A percentile compares a stretch with the other conserved stretches of the same genome.
Evolutionary conservation across 345 rosid genomes (phyloP).

Genomic region (Acer campestre): DNA sequence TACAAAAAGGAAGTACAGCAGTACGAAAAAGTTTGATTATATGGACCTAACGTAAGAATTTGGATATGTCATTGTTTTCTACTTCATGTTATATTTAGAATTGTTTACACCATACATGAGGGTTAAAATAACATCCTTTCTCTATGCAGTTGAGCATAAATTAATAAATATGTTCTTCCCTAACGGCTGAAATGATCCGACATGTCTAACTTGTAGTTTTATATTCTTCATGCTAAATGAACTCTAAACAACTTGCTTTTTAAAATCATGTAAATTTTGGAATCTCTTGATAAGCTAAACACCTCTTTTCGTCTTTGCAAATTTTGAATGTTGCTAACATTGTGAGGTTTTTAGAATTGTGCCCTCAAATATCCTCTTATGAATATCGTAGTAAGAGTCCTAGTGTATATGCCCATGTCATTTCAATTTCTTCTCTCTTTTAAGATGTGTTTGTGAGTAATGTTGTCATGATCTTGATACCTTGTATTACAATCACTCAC

Average conservation of each 20-base stretch:
- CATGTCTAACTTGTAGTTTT: background rate
- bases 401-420: too few species aligned
- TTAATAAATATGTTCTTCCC: background rate
- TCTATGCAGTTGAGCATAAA: background rate
- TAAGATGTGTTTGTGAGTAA: too few species aligned
- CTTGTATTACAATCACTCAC: too few species aligned
- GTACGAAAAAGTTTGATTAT: conserved; percentile 52
- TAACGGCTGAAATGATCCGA: background rate
- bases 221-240: background rate
- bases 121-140: background rate
- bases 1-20: conserved; percentile 44
- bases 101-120: background rate
- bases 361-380: too few species aligned
- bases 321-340: background rate
- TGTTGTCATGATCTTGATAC: too few species aligned
- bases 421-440: too few species aligned
- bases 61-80: conserved; percentile 2
- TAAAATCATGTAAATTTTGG: background rate
- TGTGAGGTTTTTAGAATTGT: background rate
- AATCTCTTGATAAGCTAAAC: background rate
- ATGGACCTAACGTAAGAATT: conserved; percentile 76
- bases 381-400: too few species aligned
- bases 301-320: background rate
- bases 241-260: background rate
- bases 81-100: background rate